Evolutionary conservation across 1,284 basidiomycete species (phyloP).

Genomic region (Cerioporus squamosus): DNA sequence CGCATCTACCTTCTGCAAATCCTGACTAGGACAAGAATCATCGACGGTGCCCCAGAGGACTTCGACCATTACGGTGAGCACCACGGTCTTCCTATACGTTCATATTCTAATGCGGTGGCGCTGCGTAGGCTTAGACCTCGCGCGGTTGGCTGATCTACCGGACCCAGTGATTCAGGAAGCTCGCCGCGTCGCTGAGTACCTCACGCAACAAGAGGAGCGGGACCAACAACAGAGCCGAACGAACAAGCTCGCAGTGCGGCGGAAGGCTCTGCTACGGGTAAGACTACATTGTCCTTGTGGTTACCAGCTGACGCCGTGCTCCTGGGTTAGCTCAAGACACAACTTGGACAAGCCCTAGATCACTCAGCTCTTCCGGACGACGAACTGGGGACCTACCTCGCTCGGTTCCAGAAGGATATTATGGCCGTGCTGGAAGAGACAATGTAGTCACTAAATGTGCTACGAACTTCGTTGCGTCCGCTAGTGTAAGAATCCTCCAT

Average conservation of each 20-base stretch:
- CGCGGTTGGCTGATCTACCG: conserved; percentile 83
- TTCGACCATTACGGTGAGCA: conserved; percentile 68
- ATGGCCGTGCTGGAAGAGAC: conserved; percentile 55
- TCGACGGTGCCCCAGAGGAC: conserved; percentile 65
- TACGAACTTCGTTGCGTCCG: too few relatives aligned
- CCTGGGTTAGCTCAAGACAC: conserved; percentile 71
- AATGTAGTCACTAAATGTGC: conserved; percentile 18
- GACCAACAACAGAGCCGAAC: conserved; percentile 64
- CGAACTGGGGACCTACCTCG: conserved; percentile 66
- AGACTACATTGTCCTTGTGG: conserved; percentile 1
- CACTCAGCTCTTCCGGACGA: conserved; percentile 71
- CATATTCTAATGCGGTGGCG: not conserved
- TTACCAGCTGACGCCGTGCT: too few relatives aligned
- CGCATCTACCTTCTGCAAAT: not conserved
- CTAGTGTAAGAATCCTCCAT: too few relatives aligned
- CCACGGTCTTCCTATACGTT: too few relatives aligned
- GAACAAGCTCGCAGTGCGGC: conserved; percentile 58
- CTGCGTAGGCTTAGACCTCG: conserved; percentile 76
- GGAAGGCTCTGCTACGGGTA: conserved; percentile 75
- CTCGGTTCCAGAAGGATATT: conserved; percentile 70
- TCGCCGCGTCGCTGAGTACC: conserved; percentile 59
- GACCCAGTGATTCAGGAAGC: conserved; percentile 65
- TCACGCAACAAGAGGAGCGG: conserved; percentile 63
- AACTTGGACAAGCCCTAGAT: conserved; percentile 69
- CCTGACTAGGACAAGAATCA: conserved; percentile 49